Conservation (phyloP, 371 early-diverging fungal genomes). For the Zancudomyces culisetae region DNA sequence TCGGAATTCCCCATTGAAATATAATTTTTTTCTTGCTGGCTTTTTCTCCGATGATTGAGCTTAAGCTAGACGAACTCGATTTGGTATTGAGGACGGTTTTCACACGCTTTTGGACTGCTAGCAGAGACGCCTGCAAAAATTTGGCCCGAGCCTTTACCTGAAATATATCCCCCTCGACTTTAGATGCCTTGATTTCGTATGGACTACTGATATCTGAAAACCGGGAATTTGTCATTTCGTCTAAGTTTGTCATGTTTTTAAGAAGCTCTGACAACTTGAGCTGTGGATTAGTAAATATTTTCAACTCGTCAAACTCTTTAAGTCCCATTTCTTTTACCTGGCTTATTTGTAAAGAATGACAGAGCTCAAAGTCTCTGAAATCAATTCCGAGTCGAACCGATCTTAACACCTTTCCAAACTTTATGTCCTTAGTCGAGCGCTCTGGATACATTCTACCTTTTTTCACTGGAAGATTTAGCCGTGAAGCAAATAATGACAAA, state of each 20-base stretch:
- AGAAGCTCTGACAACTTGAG: background rate
- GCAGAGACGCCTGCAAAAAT: background rate
- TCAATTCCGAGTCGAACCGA: conserved; percentile 22
- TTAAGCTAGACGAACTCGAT: background rate
- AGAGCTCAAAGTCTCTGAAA: conserved; percentile 17
- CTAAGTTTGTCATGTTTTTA: background rate
- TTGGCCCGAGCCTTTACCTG: conserved; percentile 2
- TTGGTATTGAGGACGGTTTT: background rate
- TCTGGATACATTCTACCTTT: conserved; percentile 24
- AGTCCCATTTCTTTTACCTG: conserved; percentile 24
- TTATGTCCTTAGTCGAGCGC: conserved; percentile 20
- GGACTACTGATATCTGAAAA: background rate
- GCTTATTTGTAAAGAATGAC: conserved; percentile 21
- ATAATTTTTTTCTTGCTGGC: conserved; percentile 3
- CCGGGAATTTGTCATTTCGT: background rate
- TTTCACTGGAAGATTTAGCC: conserved; percentile 24
- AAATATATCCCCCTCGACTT: conserved; percentile 1
- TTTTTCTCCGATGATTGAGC: background rate
- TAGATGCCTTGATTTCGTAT: background rate
- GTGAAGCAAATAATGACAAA: conserved; percentile 17
- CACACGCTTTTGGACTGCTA: background rate
- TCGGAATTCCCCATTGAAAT: conserved; percentile 24
- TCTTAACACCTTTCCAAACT: conserved; percentile 21
- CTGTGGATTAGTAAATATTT: background rate
- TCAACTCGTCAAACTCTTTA: conserved; percentile 9